Percentiles rank a stretch among this genome's conserved stretches.
phyloP scores from a whole-genome alignment of 2,329 filamentous ascomycete species.

The Blastomyces percursus region DNA sequence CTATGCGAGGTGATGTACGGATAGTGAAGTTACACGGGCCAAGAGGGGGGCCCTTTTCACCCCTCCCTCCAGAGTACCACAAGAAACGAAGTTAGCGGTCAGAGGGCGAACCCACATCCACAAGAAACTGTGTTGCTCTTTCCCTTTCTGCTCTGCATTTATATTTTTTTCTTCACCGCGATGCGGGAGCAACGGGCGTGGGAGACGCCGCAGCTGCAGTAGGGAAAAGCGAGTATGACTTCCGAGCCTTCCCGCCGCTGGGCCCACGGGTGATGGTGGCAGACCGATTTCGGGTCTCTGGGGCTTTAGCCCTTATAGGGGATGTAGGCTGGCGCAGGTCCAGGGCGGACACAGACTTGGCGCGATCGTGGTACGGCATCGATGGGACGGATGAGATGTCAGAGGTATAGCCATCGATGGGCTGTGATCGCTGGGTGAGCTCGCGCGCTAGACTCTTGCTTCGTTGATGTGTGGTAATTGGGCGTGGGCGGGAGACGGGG shows the following conservation, averaged over 20 bases:
- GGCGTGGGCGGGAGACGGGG: conserved; percentile 8
- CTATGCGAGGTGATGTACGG: background rate
- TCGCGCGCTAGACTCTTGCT: conserved; percentile 30
- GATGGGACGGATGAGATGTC: conserved; percentile 13
- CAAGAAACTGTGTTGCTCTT: background rate
- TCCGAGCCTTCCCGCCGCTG: conserved; percentile 27
- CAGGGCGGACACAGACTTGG: conserved; percentile 28
- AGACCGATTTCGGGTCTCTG: conserved; percentile 17
- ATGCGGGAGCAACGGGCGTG: conserved; percentile 1
- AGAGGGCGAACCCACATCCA: background rate
- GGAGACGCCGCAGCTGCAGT: conserved; percentile 17
- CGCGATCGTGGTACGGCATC: conserved; percentile 24
- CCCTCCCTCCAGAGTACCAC: background rate
- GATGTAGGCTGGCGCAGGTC: conserved; percentile 16
- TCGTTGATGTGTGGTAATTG: conserved; percentile 25
- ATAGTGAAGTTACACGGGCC: background rate
- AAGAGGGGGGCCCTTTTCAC: background rate
- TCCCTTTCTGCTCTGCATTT: background rate
- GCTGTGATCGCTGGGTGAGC: conserved; percentile 22
- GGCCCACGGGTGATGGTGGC: conserved; percentile 19
- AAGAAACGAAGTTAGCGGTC: background rate
- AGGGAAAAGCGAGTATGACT: conserved; percentile 38
- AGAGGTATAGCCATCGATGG: conserved; percentile 23
- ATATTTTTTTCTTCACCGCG: background rate
- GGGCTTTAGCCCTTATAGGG: conserved; percentile 14